These are phyloP conservation scores for Petasospora fabianii DNA, from an alignment of 1,139 yeast genomes.

Conservation along the genomic window DNA sequence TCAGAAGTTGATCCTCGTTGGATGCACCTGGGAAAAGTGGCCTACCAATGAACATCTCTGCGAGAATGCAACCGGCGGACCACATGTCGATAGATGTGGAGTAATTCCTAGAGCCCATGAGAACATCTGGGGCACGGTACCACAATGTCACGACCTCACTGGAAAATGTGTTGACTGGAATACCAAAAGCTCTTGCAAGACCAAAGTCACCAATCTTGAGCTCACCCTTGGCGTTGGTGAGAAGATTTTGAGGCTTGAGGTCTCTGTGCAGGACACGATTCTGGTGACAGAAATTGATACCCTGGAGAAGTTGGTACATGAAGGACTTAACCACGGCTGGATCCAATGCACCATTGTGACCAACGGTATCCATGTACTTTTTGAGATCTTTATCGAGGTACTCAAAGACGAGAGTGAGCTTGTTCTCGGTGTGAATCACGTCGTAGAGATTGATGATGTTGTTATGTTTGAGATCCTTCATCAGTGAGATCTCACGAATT, in stretches of 20 bases:
- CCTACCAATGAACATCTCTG: slow-evolving; percentile 98
- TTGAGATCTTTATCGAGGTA: slow-evolving; percentile 92
- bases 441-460: slow-evolving; percentile 91
- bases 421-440: slow-evolving; percentile 95
- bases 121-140: slow-evolving; percentile 98
- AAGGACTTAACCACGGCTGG: slow-evolving; percentile 79
- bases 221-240: slow-evolving; percentile 85
- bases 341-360: slow-evolving; percentile 76
- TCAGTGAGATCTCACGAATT: slow-evolving; percentile 89
- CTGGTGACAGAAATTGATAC: slow-evolving; percentile 92
- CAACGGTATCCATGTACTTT: slow-evolving; percentile 88
- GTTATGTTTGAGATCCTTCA: slow-evolving; percentile 94
- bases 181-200: slow-evolving; percentile 95
- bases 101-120: slow-evolving; percentile 91
- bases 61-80: slow-evolving; percentile 98
- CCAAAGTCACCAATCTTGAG: slow-evolving; percentile 97
- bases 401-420: slow-evolving; percentile 88
- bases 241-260: slow-evolving; percentile 88
- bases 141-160: slow-evolving; percentile 97
- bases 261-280: slow-evolving; percentile 93
- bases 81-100: slow-evolving; percentile 97
- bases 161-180: slow-evolving; percentile 95
- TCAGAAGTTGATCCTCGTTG: slow-evolving; percentile 87
- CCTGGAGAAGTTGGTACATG: slow-evolving; percentile 88
- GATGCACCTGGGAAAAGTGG: slow-evolving; percentile 96